These are phyloP conservation scores for Thermothielavioides terrestris DNA, from an alignment of 495 filamentous ascomycete species.

Conservation along the genomic window DNA sequence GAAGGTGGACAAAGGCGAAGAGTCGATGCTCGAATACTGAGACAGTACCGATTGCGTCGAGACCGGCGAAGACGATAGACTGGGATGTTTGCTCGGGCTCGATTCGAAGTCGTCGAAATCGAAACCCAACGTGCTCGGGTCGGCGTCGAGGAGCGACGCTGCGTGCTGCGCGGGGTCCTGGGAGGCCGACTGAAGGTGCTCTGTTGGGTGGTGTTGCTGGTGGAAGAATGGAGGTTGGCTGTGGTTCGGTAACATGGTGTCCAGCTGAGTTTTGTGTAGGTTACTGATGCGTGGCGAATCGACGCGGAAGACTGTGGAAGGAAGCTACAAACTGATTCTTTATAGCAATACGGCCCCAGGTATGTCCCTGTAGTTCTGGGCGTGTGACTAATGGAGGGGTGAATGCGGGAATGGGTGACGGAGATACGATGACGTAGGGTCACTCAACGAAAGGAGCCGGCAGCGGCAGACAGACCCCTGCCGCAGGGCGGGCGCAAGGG, in stretches of 20 bases:
- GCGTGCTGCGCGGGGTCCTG: background rate
- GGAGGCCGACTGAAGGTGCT: background rate
- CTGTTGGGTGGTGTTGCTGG: slow-evolving; percentile 2
- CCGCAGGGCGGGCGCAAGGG: background rate
- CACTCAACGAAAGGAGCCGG: background rate
- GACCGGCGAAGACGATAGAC: slow-evolving; percentile 24
- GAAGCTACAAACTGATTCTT: slow-evolving; percentile 1
- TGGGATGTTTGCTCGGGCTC: slow-evolving; percentile 15
- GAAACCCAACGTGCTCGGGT: background rate
- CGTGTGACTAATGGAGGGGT: slow-evolving; percentile 7
- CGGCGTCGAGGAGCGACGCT: background rate
- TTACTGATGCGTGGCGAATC: slow-evolving; percentile 3
- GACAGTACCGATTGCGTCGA: slow-evolving; percentile 28
- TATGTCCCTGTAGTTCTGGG: background rate
- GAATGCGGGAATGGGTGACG: background rate
- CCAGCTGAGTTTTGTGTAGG: background rate
- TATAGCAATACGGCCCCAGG: slow-evolving; percentile 3
- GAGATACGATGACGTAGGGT: background rate
- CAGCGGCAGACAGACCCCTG: background rate
- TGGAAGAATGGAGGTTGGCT: background rate
- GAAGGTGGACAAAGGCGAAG: slow-evolving; percentile 33
- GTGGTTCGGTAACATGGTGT: slow-evolving; percentile 10
- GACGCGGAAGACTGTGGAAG: background rate
- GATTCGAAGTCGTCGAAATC: background rate
- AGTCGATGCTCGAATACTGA: slow-evolving; percentile 16